Evolutionary conservation across 2,329 filamentous ascomycete genomes (phyloP), one percentile per base, ranked within the genome.

Genomic region (Nakataea oryzae): DNA sequence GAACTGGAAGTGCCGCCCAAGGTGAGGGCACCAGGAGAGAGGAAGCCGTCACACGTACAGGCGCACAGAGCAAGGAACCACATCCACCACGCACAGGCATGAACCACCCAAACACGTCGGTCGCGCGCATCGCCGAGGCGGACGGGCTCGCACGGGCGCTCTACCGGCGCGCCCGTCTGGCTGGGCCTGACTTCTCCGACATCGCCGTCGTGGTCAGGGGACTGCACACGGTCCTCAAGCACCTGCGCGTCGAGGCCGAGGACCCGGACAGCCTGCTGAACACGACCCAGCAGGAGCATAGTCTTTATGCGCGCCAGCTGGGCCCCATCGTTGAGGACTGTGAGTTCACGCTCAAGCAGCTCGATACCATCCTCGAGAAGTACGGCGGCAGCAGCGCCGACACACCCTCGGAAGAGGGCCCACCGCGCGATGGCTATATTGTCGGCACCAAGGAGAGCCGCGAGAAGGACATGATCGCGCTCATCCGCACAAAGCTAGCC

Each of bases 231-330:
- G 79, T 80, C 14, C 74, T 87, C 8, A 80, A 82, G 62, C 81
- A 86, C 66, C 74, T 87, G 29, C 82, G 81, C 62, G 75, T 79
- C 65, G 85, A 87, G 72, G 78, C 79, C 54, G 78, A 81, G 65
- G 83, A 85, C 66, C 75, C 76, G 1, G 81, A 82, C 66, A 86
- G 84, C 12, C 74, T 80, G 13, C 74, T 87, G 21, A 81, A 81
- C 72, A 70, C 70, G 34, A 54, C 47, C 54, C 58, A 73, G 61
- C 62, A 64, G 63, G 29, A 62, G 63, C 73, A 73, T 27, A 71
- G 75, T 41, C 71, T 79, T 58, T 84, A 82, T 66, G 70, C 73
- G 11, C 75, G 78, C 47, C 79, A 83, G 67, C 74, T 87, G 17
- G 73, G 70, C 0, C 76, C 78, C 1, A 78, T 86, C 30, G 71